phyloP scores from a whole-genome alignment of 805 yeast species.

The Saturnispora kantuleensis region DNA sequence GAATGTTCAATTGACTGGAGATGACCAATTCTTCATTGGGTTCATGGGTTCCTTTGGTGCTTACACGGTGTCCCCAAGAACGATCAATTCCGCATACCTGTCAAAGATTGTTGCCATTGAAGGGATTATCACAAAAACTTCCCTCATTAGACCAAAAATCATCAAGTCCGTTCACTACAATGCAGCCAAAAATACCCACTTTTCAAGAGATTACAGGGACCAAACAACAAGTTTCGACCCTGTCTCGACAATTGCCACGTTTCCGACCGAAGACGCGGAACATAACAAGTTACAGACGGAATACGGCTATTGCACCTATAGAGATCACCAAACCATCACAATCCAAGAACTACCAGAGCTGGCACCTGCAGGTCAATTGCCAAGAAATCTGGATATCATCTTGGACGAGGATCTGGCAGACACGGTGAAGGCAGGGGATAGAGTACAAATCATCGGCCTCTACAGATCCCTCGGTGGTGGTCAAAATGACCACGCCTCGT shows the following conservation, averaged over 20 bases:
- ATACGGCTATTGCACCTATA: constrained; percentile 83
- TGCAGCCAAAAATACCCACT: constrained; percentile 72
- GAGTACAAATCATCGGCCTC: constrained; percentile 89
- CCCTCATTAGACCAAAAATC: constrained; percentile 87
- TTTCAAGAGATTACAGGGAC: constrained; percentile 86
- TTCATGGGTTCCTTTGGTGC: constrained; percentile 89
- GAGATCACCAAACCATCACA: constrained; percentile 89
- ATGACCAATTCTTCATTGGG: constrained; percentile 61
- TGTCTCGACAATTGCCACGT: constrained; percentile 70
- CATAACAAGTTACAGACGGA: constrained; percentile 86
- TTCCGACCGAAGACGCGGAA: constrained; percentile 87
- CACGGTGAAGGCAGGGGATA: constrained; percentile 87
- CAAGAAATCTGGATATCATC: constrained; percentile 86
- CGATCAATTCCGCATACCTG: constrained; percentile 65
- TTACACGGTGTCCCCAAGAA: constrained; percentile 78
- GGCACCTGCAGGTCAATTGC: constrained; percentile 97
- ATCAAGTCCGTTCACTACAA: constrained; percentile 89
- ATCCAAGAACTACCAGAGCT: constrained; percentile 97
- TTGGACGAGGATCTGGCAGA: constrained; percentile 94
- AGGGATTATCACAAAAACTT: constrained; percentile 91
- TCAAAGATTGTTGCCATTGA: constrained; percentile 82
- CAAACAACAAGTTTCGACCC: constrained; percentile 87
- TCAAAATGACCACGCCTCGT: constrained; percentile 50
- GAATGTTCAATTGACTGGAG: constrained; percentile 42
- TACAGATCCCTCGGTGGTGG: constrained; percentile 85